Evolutionary conservation across 2,329 filamentous ascomycete genomes (phyloP), one percentile per base, ranked within the genome.

Genomic region (Fusarium torreyae): DNA sequence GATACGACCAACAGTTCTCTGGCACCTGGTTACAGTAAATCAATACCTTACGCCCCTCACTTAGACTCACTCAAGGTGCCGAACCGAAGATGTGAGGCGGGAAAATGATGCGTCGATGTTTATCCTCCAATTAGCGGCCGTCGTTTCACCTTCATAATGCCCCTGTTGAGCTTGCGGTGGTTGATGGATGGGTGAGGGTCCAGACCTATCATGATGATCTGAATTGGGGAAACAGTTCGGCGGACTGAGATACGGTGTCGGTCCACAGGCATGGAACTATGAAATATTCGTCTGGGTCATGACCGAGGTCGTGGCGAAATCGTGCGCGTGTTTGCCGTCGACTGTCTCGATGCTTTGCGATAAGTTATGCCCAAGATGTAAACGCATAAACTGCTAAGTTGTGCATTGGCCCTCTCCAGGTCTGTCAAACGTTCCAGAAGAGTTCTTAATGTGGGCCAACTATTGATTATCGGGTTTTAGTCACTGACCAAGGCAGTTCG

Each of bases 111-210:
- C 34, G 42, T 36, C 39, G 49, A 17, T 64, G 46, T 74, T 74
- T 69, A 67, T 54, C 72, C 72, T 74, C 72, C 72, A 74, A 74
- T 74, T 70, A 72, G 56, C 42, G 40, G 43, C 36, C 58, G 45
- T 15, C 43, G 50, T 56, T 46, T 43, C 57, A 53, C 36, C 36
- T 22, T 24, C 34, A 54, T 26, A 43, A 48, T n/a, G 38, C 45
- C 49, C 69, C 59, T 65, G 69, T n/a, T 20, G 44, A 53, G 51
- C 52, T 66, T 54, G 36, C 42, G 43, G 48, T 44, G 40, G 26
- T 53, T 34, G 48, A 69, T 70, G 64, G 64, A 52, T 42, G 26
- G 31, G 28, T 56, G 49, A 63, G 44, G 18, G 39, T 65, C 42
- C 24, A 39, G 43, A 34, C 20, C 34, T 56, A 44, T 57, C 50